Base-by-base conservation (phyloP, 1,284 basidiomycete genomes). In the Ceratobasidium papillatum region DNA sequence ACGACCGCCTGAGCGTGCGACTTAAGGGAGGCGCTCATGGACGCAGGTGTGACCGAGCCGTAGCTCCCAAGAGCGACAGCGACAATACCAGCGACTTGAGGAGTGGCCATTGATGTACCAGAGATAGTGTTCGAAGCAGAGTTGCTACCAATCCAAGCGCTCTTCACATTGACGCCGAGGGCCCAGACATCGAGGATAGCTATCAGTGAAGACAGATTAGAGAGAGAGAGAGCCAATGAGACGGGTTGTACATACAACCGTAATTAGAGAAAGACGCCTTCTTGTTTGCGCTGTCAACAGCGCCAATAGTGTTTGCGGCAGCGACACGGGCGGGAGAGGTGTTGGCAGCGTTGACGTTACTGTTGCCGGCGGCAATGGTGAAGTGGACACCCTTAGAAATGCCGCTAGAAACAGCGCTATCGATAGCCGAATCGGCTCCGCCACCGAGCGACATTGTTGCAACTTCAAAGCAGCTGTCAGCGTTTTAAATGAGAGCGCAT, bases 251-350 rank as follows among this genome's bases (percentile, higher is more conserved):
- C 66, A 30, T 36, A 77, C 83, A 77, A 52, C 92, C 92, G 77
- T 85, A 86, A 85, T 94, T 94, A 80, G 91, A 92, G 86, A 96
- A 97, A 85, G 94, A 95, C 41, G 95, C 95, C 74, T 93, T 90
- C 76, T 92, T 90, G 80, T 98, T 95, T 63, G 82, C 85, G 54
- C 94, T 85, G 34, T 92, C 93, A 2, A 92, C 92, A 27, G 94
- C 94, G 77, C 92, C 95, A 72, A 97, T 94, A 61, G 95, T 96
- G 77, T 96, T 87, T n/a, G 94, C 92, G n/a, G 93, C 86, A 12
- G 87, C 86, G 34, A 94, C 94, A 66, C 94, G 94, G 17, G 77
- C 77, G 19, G 77, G 78, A 22, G 74, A 76, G 19, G 62, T 56
- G 30, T 22, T 79, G 78, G 78, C 81, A n/a, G 85, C 85, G 77